Percentiles rank a stretch among this genome's conserved stretches.
Evolutionary conservation across 2,329 filamentous ascomycete species (phyloP).

Genomic region (Aspergillus uvarum): DNA sequence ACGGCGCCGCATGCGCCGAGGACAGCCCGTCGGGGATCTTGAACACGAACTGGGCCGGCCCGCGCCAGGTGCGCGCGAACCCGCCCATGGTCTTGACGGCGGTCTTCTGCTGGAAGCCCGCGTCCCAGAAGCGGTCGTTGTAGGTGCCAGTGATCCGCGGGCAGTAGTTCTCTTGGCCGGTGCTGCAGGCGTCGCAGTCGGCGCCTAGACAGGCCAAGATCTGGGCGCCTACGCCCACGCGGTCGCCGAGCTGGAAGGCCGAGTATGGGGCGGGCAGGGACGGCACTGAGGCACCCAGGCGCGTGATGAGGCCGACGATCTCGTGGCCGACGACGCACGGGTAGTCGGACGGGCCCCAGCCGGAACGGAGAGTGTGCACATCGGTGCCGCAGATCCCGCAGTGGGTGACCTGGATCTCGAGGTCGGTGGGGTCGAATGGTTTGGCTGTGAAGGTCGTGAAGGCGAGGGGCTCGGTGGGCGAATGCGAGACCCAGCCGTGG

Average conservation of each 20-base stretch:
- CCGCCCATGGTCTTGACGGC: constrained; percentile 51
- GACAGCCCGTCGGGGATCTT: constrained; percentile 54
- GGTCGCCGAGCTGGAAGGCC: constrained; percentile 59
- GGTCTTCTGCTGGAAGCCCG: not conserved
- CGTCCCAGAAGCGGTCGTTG: constrained; percentile 31
- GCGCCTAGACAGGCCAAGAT: constrained; percentile 52
- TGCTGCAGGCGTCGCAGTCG: constrained; percentile 44
- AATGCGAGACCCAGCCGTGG: constrained; percentile 43
- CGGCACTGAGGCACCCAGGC: constrained; percentile 49
- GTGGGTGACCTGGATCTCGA: constrained; percentile 66
- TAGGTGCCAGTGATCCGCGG: constrained; percentile 38
- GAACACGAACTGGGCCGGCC: constrained; percentile 59
- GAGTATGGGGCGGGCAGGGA: constrained; percentile 18
- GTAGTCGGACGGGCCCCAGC: constrained; percentile 43
- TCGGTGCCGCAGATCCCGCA: constrained; percentile 68
- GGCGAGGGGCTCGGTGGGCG: constrained; percentile 32
- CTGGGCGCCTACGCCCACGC: constrained; percentile 64
- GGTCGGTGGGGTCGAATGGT: constrained; percentile 57
- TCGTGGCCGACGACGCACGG: constrained; percentile 63
- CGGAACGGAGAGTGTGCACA: constrained; percentile 58
- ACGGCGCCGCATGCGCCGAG: constrained; percentile 60
- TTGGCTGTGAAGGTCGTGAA: constrained; percentile 42
- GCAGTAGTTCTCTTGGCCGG: constrained; percentile 43
- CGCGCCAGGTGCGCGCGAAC: constrained; percentile 57
- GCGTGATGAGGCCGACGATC: constrained; percentile 60